Conservation (phyloP, 176 grass and related monocot genomes). For the Aegilops speltoides region DNA sequence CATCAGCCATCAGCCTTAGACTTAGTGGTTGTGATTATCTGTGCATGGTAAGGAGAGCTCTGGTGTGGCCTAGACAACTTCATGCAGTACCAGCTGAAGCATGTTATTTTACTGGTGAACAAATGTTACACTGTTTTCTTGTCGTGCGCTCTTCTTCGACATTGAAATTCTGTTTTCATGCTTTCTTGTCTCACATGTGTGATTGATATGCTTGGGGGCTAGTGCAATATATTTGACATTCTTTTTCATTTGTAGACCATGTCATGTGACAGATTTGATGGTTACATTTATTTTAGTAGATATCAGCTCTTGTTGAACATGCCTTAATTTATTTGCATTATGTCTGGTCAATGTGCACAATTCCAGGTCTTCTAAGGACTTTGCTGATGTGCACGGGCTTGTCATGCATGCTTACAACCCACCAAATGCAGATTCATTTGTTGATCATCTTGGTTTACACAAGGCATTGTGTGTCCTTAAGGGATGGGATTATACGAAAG, state of each 20-base stretch:
- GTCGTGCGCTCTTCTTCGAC: background rate
- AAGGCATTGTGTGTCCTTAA: conserved; percentile 96
- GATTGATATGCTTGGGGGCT: conserved; percentile 7
- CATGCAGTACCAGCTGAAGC: background rate
- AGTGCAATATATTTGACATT: background rate
- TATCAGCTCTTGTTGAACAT: conserved; percentile 1
- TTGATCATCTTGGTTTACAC: conserved; percentile 95
- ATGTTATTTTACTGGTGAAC: conserved; percentile 1
- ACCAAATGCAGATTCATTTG: conserved; percentile 60
- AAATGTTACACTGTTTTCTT: conserved; percentile 14
- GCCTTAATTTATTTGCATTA: conserved; percentile 53
- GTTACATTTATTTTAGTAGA: conserved; percentile 25
- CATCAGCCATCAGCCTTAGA: background rate
- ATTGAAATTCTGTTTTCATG: conserved; percentile 25
- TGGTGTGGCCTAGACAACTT: background rate
- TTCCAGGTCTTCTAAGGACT: conserved; percentile 96
- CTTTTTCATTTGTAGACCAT: conserved; percentile 18
- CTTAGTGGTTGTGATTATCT: too few relatives aligned
- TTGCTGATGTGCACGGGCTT: conserved; percentile 84
- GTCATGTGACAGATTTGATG: background rate
- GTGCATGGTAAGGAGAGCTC: conserved; percentile 6
- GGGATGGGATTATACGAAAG: conserved; percentile 91
- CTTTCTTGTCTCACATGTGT: conserved; percentile 1
- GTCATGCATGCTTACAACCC: conserved; percentile 85
- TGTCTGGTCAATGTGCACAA: conserved; percentile 55